Evolutionary conservation across 129 eudicot species (phyloP).

Genomic region (Lactuca saligna): DNA sequence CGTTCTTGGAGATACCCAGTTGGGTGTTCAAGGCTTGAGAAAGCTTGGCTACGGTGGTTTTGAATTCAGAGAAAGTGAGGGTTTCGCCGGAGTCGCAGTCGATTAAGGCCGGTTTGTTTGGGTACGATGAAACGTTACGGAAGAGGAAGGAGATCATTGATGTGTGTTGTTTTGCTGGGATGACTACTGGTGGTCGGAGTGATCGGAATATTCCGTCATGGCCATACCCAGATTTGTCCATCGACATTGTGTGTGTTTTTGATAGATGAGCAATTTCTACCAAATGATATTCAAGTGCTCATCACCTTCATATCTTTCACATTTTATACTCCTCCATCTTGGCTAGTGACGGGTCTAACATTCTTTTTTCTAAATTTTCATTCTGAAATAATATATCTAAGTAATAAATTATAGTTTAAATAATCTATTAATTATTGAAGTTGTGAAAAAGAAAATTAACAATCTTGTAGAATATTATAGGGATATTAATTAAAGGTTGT

Average conservation of each 20-base stretch:
- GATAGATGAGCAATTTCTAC: background rate
- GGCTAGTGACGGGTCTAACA: too few relatives aligned
- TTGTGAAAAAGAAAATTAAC: too few relatives aligned
- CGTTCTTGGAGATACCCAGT: constrained; percentile 52
- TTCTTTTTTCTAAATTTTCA: too few relatives aligned
- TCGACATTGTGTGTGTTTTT: constrained; percentile 4
- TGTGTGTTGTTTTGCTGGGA: constrained; percentile 47
- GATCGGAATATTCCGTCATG: constrained; percentile 78
- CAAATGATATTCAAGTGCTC: background rate
- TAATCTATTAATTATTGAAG: too few relatives aligned
- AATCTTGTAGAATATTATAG: too few relatives aligned
- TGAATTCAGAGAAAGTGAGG: constrained; percentile 47
- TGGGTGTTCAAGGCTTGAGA: constrained; percentile 42
- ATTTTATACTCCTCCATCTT: background rate
- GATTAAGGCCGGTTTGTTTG: constrained; percentile 59
- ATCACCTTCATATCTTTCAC: too few relatives aligned
- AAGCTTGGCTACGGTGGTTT: constrained; percentile 54
- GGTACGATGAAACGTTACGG: constrained; percentile 55
- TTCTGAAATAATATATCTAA: too few relatives aligned
- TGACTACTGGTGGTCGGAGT: constrained; percentile 51
- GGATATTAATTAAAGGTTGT: too few relatives aligned
- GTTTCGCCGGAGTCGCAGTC: constrained; percentile 61
- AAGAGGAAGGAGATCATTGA: constrained; percentile 75
- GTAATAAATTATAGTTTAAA: too few relatives aligned
- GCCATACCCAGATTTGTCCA: constrained; percentile 89